Base-by-base conservation (phyloP, 495 filamentous ascomycete genomes). In the Clavariopsis aquatica region DNA sequence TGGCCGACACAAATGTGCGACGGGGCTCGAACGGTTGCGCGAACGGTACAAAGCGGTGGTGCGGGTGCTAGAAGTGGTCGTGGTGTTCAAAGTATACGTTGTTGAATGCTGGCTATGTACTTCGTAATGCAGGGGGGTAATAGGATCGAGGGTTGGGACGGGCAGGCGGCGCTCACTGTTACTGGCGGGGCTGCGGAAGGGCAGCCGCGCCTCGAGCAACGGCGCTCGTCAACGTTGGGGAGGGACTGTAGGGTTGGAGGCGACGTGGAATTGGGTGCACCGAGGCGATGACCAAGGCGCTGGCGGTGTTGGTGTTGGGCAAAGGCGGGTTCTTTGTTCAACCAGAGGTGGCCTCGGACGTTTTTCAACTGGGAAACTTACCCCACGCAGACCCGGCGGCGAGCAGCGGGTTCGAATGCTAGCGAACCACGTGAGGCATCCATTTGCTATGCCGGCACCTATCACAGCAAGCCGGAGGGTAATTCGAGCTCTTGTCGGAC, bases 101-200 rank as follows among this genome's bases (percentile, higher is more conserved):
- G 12, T 34, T 34, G 31, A 34, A 34, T 34, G 12, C 31, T 6
- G 12, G 31, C 12, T 34, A n/a, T n/a, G n/a, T n/a, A 34, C 31
- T 34, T 34, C 12, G 68, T 66, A 70, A 66, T 62, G 52, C 19
- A 51, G 53, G 47, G 28, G 62, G 62, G 67, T 66, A 70, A 63
- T 62, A 22, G 36, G 56, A 69, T 52, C 22, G 24, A 8, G 20
- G 12, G 29, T 12, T 34, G 31, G 6, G 31, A 12, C 31, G 31
- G 12, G 31, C 19, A 29, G 38, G 31, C 31, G 2, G 38, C 38
- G 38, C 15, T 9, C 5, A 15, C 9, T 17, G 38, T 43, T 2
- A 43, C 38, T 43, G 15, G 38, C 38, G 38, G 38, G 38, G 38
- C 38, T 43, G 38, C 38, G 15, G n/a, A 43, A 31, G 17, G 17